Evolutionary conservation across 176 grass and related monocot species (phyloP).

Genomic region (Alopecurus myosuroides): DNA sequence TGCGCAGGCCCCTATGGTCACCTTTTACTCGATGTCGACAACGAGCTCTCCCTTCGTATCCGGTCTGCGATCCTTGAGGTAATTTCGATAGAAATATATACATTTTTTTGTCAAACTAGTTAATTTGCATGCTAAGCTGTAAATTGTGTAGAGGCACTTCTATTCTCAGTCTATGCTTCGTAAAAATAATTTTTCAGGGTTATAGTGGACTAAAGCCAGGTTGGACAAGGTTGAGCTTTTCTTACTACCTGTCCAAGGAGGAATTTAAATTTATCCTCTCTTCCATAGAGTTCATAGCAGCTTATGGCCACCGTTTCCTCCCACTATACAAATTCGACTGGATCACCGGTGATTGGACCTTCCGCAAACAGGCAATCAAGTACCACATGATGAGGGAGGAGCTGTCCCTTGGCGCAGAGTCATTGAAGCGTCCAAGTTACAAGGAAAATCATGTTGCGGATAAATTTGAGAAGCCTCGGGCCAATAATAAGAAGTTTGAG

Average conservation of each 20-base stretch:
- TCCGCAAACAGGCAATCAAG: slow-evolving; percentile 34
- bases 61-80: slow-evolving; percentile 56
- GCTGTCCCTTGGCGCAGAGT: background rate
- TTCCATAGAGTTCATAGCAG: slow-evolving; percentile 47
- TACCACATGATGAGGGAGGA: slow-evolving; percentile 40
- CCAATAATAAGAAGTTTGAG: slow-evolving; percentile 9
- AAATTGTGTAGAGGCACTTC: background rate
- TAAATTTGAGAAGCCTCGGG: background rate
- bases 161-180: background rate
- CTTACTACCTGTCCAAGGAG: slow-evolving; percentile 61
- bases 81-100: background rate
- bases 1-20: slow-evolving; percentile 74
- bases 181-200: slow-evolving; percentile 52
- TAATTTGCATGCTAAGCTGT: background rate
- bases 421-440: background rate
- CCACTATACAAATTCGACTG: slow-evolving; percentile 65
- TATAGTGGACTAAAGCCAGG: slow-evolving; percentile 71
- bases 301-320: slow-evolving; percentile 55
- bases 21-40: slow-evolving; percentile 38
- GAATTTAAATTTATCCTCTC: slow-evolving; percentile 65
- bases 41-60: slow-evolving; percentile 47
- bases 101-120: background rate
- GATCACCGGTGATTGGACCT: slow-evolving; percentile 63
- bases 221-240: slow-evolving; percentile 71
- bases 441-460: background rate